phyloP scores from a whole-genome alignment of 2,329 filamentous ascomycete species.

The Fusarium avenaceum region DNA sequence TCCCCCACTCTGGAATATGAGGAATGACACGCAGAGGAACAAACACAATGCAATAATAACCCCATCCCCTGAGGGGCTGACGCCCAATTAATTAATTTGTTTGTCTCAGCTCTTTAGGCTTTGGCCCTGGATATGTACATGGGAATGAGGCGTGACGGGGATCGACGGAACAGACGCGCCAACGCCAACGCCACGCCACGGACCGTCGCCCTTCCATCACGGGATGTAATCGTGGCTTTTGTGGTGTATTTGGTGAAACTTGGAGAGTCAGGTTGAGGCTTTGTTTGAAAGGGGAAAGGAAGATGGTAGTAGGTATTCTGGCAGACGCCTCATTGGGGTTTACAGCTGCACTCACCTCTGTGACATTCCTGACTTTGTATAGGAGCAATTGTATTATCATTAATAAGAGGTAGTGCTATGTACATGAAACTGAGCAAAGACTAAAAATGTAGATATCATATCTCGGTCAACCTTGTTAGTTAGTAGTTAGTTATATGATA shows the following conservation, averaged over 20 bases:
- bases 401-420: not conserved
- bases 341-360: not conserved
- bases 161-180: slow-evolving; percentile 41
- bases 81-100: slow-evolving; percentile 7
- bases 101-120: not conserved
- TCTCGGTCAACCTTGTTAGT: slow-evolving; percentile 32
- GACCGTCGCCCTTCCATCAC: slow-evolving; percentile 44
- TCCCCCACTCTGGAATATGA: too few species aligned
- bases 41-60: too few species aligned
- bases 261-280: slow-evolving; percentile 8
- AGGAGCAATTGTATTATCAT: not conserved
- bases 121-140: not conserved
- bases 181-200: slow-evolving; percentile 36
- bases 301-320: too few species aligned
- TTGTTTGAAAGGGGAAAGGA: too few species aligned
- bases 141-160: slow-evolving; percentile 18
- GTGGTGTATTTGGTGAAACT: slow-evolving; percentile 16
- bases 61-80: not conserved
- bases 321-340: too few species aligned
- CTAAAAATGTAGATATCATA: not conserved
- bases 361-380: slow-evolving; percentile 9
- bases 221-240: slow-evolving; percentile 35
- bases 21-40: too few species aligned
- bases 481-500: not conserved
- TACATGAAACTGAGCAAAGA: slow-evolving; percentile 18